phyloP scores from a whole-genome alignment of 2,329 filamentous ascomycete genomes.

The Fusarium hainanense region DNA sequence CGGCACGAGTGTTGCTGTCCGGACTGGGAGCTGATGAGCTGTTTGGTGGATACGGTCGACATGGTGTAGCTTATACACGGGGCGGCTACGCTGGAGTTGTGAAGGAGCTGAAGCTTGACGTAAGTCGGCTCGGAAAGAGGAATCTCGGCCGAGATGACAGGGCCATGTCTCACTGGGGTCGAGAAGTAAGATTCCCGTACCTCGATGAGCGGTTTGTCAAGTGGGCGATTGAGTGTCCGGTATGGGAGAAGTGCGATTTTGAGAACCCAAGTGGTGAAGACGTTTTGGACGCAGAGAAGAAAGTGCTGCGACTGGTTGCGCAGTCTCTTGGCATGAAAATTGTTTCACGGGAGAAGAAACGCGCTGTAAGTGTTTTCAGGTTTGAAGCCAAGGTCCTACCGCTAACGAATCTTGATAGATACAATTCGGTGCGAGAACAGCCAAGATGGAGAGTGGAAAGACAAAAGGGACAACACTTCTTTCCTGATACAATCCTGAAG shows the following conservation, averaged over 20 bases:
- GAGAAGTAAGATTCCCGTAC: slow-evolving; percentile 89
- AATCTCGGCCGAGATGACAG: slow-evolving; percentile 95
- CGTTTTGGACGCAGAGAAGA: slow-evolving; percentile 80
- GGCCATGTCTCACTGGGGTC: slow-evolving; percentile 88
- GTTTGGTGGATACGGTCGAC: slow-evolving; percentile 91
- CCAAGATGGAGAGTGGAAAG: slow-evolving; percentile 80
- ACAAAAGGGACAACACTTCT: slow-evolving; percentile 76
- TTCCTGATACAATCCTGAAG: slow-evolving; percentile 52
- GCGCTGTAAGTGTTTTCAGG: slow-evolving; percentile 70
- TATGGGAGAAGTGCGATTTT: slow-evolving; percentile 92
- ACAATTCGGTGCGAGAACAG: slow-evolving; percentile 84
- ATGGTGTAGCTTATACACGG: slow-evolving; percentile 79
- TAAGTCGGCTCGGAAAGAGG: slow-evolving; percentile 86
- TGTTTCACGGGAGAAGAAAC: slow-evolving; percentile 89
- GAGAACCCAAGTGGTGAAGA: slow-evolving; percentile 56
- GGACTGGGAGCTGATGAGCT: slow-evolving; percentile 96
- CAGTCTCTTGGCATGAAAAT: slow-evolving; percentile 75
- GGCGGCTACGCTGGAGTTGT: slow-evolving; percentile 77
- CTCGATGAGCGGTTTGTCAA: slow-evolving; percentile 88
- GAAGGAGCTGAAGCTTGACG: slow-evolving; percentile 86
- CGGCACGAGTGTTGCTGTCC: slow-evolving; percentile 86
- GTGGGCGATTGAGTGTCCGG: slow-evolving; percentile 79
- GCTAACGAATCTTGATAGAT: slow-evolving; percentile 61
- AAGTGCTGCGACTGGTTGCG: slow-evolving; percentile 81
- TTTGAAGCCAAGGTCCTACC: neutral